Evolutionary conservation across 2,329 filamentous ascomycete species (phyloP).

Genomic region (Amauroascus verrucosus): DNA sequence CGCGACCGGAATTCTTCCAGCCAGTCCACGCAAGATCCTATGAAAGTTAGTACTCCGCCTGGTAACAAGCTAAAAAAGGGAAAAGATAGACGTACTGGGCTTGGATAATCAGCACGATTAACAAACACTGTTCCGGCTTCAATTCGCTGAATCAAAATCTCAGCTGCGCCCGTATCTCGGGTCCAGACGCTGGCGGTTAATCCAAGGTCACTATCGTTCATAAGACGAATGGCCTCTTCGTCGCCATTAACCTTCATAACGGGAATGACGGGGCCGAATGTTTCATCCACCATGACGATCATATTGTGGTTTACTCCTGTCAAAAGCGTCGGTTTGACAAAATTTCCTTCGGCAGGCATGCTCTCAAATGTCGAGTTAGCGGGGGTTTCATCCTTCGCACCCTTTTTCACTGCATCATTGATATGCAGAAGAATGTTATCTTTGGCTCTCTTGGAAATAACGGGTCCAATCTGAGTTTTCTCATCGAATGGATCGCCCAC

Average conservation of each 20-base stretch:
- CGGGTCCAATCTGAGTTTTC: constrained; percentile 73
- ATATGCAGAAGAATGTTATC: constrained; percentile 69
- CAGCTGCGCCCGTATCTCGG: constrained; percentile 66
- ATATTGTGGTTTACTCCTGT: constrained; percentile 71
- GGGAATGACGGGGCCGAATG: constrained; percentile 85
- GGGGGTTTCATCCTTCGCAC: constrained; percentile 75
- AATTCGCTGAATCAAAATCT: constrained; percentile 66
- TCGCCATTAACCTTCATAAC: constrained; percentile 78
- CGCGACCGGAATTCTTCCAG: constrained; percentile 94
- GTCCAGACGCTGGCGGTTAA: constrained; percentile 97
- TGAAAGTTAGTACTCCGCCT: constrained; percentile 11
- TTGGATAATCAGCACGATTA: constrained; percentile 86
- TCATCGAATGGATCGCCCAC: constrained; percentile 79
- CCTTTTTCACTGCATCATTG: constrained; percentile 69
- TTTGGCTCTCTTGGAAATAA: constrained; percentile 71
- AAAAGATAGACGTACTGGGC: constrained; percentile 56
- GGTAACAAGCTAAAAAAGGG: background rate
- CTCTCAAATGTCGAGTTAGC: constrained; percentile 65
- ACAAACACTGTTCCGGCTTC: constrained; percentile 95
- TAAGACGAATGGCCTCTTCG: constrained; percentile 67
- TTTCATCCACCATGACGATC: constrained; percentile 86
- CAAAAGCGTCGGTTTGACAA: constrained; percentile 74
- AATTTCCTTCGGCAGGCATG: constrained; percentile 71
- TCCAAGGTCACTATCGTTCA: constrained; percentile 94
- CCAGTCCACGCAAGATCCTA: constrained; percentile 93